A percentile compares a stretch with the other conserved stretches of the same genome.
Conservation (phyloP, 768 basidiomycete species). For the Crepidotus variabilis region DNA sequence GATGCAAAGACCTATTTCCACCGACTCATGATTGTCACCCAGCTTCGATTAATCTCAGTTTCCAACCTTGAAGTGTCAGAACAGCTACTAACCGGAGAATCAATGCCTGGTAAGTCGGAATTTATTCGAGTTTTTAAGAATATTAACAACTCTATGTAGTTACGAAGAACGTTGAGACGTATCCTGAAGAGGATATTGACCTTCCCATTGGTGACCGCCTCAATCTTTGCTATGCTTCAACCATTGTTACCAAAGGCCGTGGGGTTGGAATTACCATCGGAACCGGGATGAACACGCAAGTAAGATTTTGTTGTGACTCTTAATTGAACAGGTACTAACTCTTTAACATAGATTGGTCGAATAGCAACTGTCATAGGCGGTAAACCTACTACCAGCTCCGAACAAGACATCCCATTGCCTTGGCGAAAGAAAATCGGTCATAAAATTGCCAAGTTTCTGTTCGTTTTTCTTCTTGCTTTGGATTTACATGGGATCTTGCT, state of each 20-base stretch:
- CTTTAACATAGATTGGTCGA: conserved; percentile 27
- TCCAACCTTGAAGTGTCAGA: conserved; percentile 49
- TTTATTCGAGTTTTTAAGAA: not conserved
- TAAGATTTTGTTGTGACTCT: conserved; percentile 23
- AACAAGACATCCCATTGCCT: conserved; percentile 15
- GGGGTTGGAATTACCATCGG: conserved; percentile 41
- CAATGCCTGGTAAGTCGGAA: conserved; percentile 33
- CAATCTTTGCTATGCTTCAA: conserved; percentile 43
- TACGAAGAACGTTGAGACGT: conserved; percentile 32
- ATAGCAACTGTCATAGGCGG: conserved; percentile 32
- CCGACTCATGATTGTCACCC: too few relatives aligned
- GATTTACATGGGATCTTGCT: too few relatives aligned
- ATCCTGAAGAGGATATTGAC: conserved; percentile 26
- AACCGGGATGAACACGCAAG: conserved; percentile 53
- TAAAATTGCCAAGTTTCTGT: conserved; percentile 24
- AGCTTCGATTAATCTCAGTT: conserved; percentile 40
- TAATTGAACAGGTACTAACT: not conserved
- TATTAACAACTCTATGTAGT: conserved; percentile 19
- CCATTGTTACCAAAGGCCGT: conserved; percentile 43
- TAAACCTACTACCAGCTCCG: conserved; percentile 16
- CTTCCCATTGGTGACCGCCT: conserved; percentile 38
- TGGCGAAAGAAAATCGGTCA: conserved; percentile 18
- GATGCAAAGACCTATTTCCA: too few relatives aligned
- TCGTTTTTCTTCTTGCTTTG: conserved; percentile 9
- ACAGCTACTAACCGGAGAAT: conserved; percentile 50